Conservation (phyloP, 2,329 filamentous ascomycete genomes). For the Davidsoniella virescens region DNA sequence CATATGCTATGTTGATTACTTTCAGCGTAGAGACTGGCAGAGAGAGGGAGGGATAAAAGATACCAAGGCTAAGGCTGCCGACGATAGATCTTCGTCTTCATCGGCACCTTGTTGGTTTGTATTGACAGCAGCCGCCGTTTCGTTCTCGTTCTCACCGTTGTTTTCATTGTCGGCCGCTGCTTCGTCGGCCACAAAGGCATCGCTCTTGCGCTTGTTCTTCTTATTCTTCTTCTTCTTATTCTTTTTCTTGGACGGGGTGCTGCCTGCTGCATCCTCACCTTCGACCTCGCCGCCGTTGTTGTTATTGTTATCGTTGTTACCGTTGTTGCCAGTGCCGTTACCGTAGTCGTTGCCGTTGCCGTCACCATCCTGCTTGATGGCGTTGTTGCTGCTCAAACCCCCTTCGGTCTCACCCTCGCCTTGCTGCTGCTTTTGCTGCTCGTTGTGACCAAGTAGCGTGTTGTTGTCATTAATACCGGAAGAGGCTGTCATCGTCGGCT, state of each 20-base stretch:
- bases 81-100: slow-evolving; percentile 47
- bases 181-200: slow-evolving; percentile 17
- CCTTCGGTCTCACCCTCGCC: background rate
- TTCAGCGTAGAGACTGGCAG: slow-evolving; percentile 17
- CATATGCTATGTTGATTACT: background rate
- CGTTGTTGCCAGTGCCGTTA: background rate
- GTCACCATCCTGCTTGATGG: background rate
- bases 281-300: background rate
- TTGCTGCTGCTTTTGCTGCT: background rate
- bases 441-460: background rate
- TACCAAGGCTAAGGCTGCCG: slow-evolving; percentile 51
- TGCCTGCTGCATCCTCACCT: background rate
- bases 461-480: background rate
- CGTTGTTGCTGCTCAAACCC: background rate
- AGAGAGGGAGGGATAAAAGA: slow-evolving; percentile 29
- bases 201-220: slow-evolving; percentile 11
- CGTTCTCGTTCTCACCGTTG: slow-evolving; percentile 3
- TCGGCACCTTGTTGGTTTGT: slow-evolving; percentile 27
- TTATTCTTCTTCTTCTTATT: slow-evolving; percentile 10
- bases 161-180: slow-evolving; percentile 3
- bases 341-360: no score
- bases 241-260: slow-evolving; percentile 8
- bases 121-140: slow-evolving; percentile 15
- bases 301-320: background rate
- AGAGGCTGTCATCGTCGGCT: background rate